Evolutionary conservation across 2,329 filamentous ascomycete species (phyloP), one percentile per base, ranked within the genome.

Genomic region (Ceratocystis diversiconidia): DNA sequence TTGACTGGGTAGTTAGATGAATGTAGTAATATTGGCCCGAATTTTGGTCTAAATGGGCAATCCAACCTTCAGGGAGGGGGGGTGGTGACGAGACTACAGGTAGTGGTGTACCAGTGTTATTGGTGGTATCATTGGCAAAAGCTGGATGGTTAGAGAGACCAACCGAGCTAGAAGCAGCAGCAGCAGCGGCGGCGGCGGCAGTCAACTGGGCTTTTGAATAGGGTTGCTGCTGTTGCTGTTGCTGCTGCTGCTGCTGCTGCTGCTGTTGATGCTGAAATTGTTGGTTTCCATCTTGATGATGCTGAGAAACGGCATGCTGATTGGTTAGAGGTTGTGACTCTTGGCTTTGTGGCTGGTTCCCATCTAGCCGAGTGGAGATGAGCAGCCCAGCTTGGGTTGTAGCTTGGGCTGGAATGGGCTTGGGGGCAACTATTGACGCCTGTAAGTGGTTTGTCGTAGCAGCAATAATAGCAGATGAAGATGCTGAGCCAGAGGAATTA

Each of bases 1-100:
- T 99, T 2, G 92, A 90, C 73, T 97, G 94, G 0, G 90, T 92
- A 1, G 92, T 89, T 36, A 99, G 81, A 74, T 99, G 94, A 67
- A 99, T 99, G 72, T 99, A 99, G 75, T 99, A 99, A 75, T 97
- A 99, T 73, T 97, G 92, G 1, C 94, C 94, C 1, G 92, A 97
- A 73, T 89, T 96, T 70, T 90, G 89, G 73, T 99, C 94, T 3
- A 97, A 80, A 74, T 97, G 94, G 22, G 94, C 90, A 72, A 99
- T 97, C 94, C 94, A 99, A 43, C 94, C 94, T 76, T 99, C 94
- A 5, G 94, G 94, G 17, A 99, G 80, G 1, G 92, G 94, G 25
- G 94, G 94, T 41, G 94, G 94, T 17, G 91, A 95, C 30, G 87
- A 90, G 90, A 66, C 65, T 65, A 68, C 25, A 8, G 65, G 55